phyloP scores from a whole-genome alignment of 495 filamentous ascomycete species.

The Penicillium ochrochloron region DNA sequence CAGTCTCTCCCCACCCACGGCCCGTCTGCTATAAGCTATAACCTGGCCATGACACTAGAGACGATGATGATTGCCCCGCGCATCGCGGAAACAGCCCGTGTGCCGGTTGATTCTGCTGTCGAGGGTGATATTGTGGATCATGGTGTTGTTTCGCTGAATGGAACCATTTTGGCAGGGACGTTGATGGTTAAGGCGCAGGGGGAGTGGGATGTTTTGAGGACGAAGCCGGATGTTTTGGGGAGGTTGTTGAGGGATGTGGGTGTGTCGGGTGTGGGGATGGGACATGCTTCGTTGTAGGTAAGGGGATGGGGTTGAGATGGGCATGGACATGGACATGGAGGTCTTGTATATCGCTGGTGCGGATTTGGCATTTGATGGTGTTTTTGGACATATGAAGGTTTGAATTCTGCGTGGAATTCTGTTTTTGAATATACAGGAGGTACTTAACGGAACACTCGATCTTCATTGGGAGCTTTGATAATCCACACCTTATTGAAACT shows the following conservation, averaged over 20 bases:
- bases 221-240: conserved; percentile 54
- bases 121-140: conserved; percentile 45
- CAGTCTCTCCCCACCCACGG: conserved; percentile 27
- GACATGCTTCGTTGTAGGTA: background rate
- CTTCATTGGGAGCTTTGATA: too few relatives aligned
- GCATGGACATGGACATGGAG: background rate
- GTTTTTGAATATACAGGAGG: background rate
- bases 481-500: too few relatives aligned
- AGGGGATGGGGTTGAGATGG: background rate
- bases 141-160: conserved; percentile 71
- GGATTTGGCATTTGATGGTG: background rate
- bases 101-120: conserved; percentile 35
- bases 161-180: conserved; percentile 79
- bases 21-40: conserved; percentile 71
- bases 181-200: conserved; percentile 75
- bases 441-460: too few relatives aligned
- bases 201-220: conserved; percentile 69
- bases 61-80: conserved; percentile 74
- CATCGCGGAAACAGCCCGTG: conserved; percentile 42
- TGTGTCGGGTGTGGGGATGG: conserved; percentile 42
- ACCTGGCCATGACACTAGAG: conserved; percentile 72
- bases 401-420: background rate
- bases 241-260: conserved; percentile 65
- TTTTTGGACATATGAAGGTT: background rate
- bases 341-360: background rate